Evolutionary conservation across 768 basidiomycete genomes (phyloP), one percentile per base, ranked within the genome.

Genomic region (Auricularia sp.): DNA sequence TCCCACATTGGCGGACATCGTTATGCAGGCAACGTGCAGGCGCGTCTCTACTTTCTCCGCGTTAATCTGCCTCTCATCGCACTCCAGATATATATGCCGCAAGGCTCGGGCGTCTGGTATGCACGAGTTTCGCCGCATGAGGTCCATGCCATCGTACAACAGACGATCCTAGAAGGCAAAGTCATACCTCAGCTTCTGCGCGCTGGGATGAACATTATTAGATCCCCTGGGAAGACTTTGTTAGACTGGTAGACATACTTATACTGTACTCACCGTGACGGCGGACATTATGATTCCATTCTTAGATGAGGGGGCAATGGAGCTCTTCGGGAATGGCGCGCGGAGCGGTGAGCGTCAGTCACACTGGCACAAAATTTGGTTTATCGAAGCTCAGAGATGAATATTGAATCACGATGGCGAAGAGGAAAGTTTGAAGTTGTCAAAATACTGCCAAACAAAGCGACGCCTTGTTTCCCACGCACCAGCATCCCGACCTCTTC

Each of bases 1-100:
- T 95, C 92, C 34, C 96, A 99, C 78, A 81, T 95, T 56, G 95
- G 96, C 33, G 94, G 95, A 2, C 96, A 98, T 78, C 88, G 88
- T 70, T 98, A 88, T 72, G 89, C 92, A 45, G 94, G 94, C 51
- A 95, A 96, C 70, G 87, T 90, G 69, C 86, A 93, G 66, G 94
- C 94, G 73, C 70, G 92, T 84, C 47, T 51, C 14, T 5, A 51
- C 21, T 51, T 18, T 18, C 8, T 13, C 14, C 21, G 47, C 47
- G 21, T 6, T 18, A 45, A 0, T 45, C 18, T 18, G 11, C 47
- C 14, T 51, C 18, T 11, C 56, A 18, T 59, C 34, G 24, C 29
- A 29, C 13, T 35, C 10, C 70, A 94, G 90, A 91, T 98, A 71
- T 88, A 92, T 75, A 91, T 86, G 58, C 94, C 94, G 0, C 82